phyloP scores from a whole-genome alignment of 129 eudicot species.

The Daucus carota region DH1_v3.0 NC_030386.2:39882001-39882500 shows the following conservation, averaged over 20 bases:
- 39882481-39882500: conserved; percentile 18
- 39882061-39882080: conserved; percentile 36
- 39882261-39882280: conserved; percentile 48
- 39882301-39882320: conserved; percentile 37
- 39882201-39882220: conserved; percentile 91
- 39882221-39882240: conserved; percentile 93
- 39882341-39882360: conserved; percentile 28
- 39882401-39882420: conserved; percentile 11
- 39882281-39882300: conserved; percentile 30
- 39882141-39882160: conserved; percentile 39
- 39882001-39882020: conserved; percentile 35
- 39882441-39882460: conserved; percentile 28
- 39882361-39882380: conserved; percentile 33
- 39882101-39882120: conserved; percentile 61
- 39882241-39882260: conserved; percentile 71
- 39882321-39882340: conserved; percentile 48
- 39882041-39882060: conserved; percentile 36
- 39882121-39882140: conserved; percentile 67
- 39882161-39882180: conserved; percentile 38
- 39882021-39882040: conserved; percentile 34
- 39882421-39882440: conserved; percentile 20
- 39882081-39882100: conserved; percentile 65
- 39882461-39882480: conserved; percentile 24
- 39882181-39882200: conserved; percentile 52
- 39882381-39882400: conserved; percentile 63